A percentile compares a stretch with the other conserved stretches of the same genome.
Evolutionary conservation across 805 yeast species (phyloP).

Genomic region (Komagataella pastoris): DNA sequence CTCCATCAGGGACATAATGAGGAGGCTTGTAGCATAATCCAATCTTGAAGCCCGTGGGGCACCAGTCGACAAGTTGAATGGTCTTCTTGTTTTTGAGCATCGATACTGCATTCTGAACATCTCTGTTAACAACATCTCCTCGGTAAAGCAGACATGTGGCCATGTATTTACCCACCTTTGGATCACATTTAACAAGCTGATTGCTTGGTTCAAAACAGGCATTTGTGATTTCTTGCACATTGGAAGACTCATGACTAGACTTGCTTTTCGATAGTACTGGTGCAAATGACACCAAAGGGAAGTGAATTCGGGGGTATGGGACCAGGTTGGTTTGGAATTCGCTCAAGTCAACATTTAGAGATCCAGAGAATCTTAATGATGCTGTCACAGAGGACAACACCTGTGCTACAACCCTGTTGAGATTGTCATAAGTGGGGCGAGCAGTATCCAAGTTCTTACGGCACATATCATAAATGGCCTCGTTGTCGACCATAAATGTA

Average conservation of each 20-base stretch:
- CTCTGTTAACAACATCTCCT: constrained; percentile 90
- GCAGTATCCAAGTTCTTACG: constrained; percentile 78
- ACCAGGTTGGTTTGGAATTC: constrained; percentile 93
- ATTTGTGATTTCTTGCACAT: constrained; percentile 79
- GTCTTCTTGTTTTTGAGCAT: constrained; percentile 78
- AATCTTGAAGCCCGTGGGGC: constrained; percentile 92
- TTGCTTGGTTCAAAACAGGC: constrained; percentile 90
- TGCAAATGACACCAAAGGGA: constrained; percentile 89
- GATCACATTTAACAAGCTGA: constrained; percentile 94
- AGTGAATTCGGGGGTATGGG: constrained; percentile 92
- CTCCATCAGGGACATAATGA: constrained; percentile 68
- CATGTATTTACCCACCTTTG: constrained; percentile 85
- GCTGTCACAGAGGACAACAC: constrained; percentile 91
- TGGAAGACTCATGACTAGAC: constrained; percentile 81
- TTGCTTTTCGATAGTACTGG: constrained; percentile 76
- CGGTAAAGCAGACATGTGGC: constrained; percentile 87
- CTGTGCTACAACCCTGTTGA: constrained; percentile 82
- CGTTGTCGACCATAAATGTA: constrained; percentile 93
- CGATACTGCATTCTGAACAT: constrained; percentile 82
- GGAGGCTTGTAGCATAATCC: constrained; percentile 94
- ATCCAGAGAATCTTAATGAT: constrained; percentile 82
- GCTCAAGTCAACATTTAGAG: constrained; percentile 82
- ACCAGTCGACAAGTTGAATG: constrained; percentile 92
- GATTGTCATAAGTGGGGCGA: constrained; percentile 67
- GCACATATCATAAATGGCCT: constrained; percentile 91